These are phyloP conservation scores for Rutidosis leptorrhynchoides DNA, from an alignment of 129 eudicot genomes.

Conservation along the genomic window DNA sequence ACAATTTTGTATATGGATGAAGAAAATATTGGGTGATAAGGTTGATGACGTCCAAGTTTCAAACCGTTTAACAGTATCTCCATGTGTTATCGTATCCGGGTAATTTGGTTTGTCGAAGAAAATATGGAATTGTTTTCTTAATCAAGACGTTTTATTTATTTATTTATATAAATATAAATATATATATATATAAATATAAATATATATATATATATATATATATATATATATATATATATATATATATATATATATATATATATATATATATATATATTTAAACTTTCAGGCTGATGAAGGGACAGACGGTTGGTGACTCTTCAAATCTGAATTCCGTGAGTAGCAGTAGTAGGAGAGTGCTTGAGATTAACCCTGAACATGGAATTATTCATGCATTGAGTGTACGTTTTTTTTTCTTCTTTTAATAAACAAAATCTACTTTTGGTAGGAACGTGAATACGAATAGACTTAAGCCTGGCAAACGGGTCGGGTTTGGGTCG, in stretches of 20 bases:
- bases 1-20: conserved; percentile 42
- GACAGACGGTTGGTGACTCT: conserved; percentile 73
- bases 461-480: no score
- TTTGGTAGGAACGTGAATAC: not conserved
- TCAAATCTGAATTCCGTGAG: conserved; percentile 73
- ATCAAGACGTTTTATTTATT: not conserved
- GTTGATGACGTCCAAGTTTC: conserved; percentile 91
- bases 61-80: conserved; percentile 78
- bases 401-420: conserved; percentile 41
- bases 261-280: no score
- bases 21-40: conserved; percentile 64
- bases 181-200: no score
- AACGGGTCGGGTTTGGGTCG: no score
- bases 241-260: no score
- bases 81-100: conserved; percentile 89
- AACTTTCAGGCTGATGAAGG: conserved; percentile 79
- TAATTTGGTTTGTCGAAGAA: conserved; percentile 99
- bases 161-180: no score
- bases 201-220: no score
- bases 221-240: no score
- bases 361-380: conserved; percentile 87
- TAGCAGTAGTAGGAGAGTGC: conserved; percentile 81
- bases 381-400: conserved; percentile 66
- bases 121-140: conserved; percentile 61
- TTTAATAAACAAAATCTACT: not conserved